Conservation (phyloP, 257 asterid genomes). For the Solanum pennellii region DNA sequence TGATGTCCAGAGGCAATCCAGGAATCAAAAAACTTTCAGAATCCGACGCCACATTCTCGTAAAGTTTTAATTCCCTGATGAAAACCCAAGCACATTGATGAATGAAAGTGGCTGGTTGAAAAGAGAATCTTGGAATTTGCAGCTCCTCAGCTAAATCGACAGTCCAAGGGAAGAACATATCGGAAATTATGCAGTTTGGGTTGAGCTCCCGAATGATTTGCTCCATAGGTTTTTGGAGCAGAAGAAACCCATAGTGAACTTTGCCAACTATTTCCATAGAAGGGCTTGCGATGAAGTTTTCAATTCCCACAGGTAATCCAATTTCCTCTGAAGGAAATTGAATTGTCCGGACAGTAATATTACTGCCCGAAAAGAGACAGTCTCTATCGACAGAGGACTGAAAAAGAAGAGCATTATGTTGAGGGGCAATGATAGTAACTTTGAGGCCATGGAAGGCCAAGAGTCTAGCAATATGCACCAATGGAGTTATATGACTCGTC, state of each 20-base stretch:
- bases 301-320: background rate
- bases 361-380: background rate
- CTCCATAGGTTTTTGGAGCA: background rate
- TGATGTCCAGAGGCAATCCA: background rate
- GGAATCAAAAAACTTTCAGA: background rate
- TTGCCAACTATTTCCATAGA: background rate
- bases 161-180: background rate
- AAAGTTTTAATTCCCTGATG: background rate
- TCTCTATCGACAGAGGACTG: background rate
- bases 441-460: background rate
- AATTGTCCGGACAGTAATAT: background rate
- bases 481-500: background rate
- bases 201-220: background rate
- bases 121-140: background rate
- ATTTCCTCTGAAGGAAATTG: background rate
- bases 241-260: background rate
- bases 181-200: background rate
- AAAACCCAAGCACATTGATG: background rate
- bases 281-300: background rate
- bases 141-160: background rate
- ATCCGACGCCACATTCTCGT: background rate
- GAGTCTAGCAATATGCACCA: background rate
- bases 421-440: background rate
- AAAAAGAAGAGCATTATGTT: background rate
- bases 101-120: background rate